These are phyloP conservation scores for Ascodesmis nigricans DNA, from an alignment of 495 filamentous ascomycete species.

Conservation along the genomic window DNA sequence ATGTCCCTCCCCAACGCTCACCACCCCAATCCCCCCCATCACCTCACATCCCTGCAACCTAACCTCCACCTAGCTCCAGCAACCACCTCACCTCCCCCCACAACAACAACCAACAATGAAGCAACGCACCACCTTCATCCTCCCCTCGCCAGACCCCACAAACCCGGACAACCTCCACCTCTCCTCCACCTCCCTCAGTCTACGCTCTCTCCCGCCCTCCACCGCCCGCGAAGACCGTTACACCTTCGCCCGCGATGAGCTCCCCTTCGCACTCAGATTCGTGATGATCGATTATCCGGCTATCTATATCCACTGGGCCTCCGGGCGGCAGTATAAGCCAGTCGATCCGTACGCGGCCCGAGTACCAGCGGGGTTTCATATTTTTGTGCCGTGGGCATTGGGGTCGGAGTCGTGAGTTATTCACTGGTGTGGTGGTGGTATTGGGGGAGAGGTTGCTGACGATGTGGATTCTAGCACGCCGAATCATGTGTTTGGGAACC, in stretches of 20 bases:
- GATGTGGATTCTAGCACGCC: slow-evolving; percentile 39
- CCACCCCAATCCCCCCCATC: neutral
- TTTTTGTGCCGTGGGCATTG: slow-evolving; percentile 55
- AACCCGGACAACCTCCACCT: slow-evolving; percentile 37
- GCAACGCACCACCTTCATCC: slow-evolving; percentile 63
- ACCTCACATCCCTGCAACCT: neutral
- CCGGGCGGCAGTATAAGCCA: slow-evolving; percentile 31
- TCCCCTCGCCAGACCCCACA: slow-evolving; percentile 36
- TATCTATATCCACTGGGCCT: slow-evolving; percentile 63
- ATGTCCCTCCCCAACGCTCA: neutral
- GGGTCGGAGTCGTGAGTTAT: slow-evolving; percentile 24
- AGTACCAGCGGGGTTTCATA: slow-evolving; percentile 60
- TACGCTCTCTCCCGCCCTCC: slow-evolving; percentile 30
- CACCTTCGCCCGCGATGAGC: slow-evolving; percentile 49
- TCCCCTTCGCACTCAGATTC: slow-evolving; percentile 42
- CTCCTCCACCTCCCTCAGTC: slow-evolving; percentile 27
- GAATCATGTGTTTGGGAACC: slow-evolving; percentile 39
- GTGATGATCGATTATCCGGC: slow-evolving; percentile 47
- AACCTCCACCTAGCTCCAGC: neutral
- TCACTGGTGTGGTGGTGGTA: slow-evolving; percentile 7
- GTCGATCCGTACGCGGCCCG: slow-evolving; percentile 50
- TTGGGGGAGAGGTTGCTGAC: slow-evolving; percentile 1
- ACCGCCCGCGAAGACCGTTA: slow-evolving; percentile 62
- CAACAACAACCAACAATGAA: slow-evolving; percentile 35
- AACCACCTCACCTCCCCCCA: neutral